Evolutionary conservation across 345 rosid species (phyloP).

Genomic region (Hibiscus trionum): DNA sequence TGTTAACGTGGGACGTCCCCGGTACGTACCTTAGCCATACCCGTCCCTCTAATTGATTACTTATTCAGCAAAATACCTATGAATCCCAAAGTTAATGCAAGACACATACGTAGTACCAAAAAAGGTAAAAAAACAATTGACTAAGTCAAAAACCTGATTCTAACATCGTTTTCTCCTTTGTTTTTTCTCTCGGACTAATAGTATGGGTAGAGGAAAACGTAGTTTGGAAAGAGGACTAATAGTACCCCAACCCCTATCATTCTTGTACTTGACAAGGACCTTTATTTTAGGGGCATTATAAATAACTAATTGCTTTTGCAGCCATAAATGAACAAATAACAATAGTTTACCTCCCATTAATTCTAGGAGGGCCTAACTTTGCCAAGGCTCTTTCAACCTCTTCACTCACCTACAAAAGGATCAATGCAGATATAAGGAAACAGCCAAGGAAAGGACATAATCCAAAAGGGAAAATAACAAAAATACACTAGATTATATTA

Average conservation of each 20-base stretch:
- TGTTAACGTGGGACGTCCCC: too few relatives aligned
- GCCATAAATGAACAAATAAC: not conserved
- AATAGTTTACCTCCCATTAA: slow-evolving; percentile 57
- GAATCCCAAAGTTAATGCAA: not conserved
- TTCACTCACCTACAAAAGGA: slow-evolving; percentile 75
- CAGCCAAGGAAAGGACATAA: not conserved
- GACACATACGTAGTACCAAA: not conserved
- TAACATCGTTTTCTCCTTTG: too few relatives aligned
- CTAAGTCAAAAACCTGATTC: not conserved
- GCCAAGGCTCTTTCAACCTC: slow-evolving; percentile 99
- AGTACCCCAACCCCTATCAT: not conserved
- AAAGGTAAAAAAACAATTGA: not conserved
- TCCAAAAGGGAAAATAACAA: not conserved
- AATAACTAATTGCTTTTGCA: not conserved
- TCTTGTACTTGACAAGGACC: not conserved
- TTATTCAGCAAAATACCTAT: not conserved
- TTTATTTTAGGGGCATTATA: not conserved
- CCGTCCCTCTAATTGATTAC: not conserved
- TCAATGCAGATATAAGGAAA: slow-evolving; percentile 4
- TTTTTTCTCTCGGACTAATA: too few relatives aligned
- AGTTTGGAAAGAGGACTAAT: too few relatives aligned
- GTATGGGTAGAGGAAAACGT: too few relatives aligned
- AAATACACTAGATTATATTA: not conserved
- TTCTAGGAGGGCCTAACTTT: slow-evolving; percentile 84
- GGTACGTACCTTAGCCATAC: too few relatives aligned